Evolutionary conservation across 1,284 basidiomycete species (phyloP).

Genomic region (Salmacisia buchloeana): DNA sequence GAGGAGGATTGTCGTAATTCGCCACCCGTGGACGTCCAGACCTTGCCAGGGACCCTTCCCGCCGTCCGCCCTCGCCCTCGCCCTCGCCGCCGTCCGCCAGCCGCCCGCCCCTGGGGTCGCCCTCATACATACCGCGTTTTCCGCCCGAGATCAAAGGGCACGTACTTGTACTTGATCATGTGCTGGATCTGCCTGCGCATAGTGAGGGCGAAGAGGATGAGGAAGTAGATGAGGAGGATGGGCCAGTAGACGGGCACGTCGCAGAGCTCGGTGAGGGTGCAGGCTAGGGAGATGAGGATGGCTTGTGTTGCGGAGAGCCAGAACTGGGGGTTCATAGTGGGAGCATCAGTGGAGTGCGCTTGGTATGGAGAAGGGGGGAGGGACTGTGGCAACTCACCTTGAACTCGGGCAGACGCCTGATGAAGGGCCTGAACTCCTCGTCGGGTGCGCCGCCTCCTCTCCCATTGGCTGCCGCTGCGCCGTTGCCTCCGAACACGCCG

Average conservation of each 20-base stretch:
- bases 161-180: constrained; percentile 91
- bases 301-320: constrained; percentile 91
- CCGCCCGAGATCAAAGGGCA: constrained; percentile 84
- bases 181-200: constrained; percentile 58
- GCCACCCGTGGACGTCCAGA: too few relatives aligned
- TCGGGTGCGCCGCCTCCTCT: constrained; percentile 21
- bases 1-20: too few relatives aligned
- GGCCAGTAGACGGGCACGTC: constrained; percentile 99
- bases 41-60: too few relatives aligned
- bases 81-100: too few relatives aligned
- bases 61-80: too few relatives aligned
- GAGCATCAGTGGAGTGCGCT: not conserved
- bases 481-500: constrained; percentile 52
- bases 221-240: constrained; percentile 77
- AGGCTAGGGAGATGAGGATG: constrained; percentile 67
- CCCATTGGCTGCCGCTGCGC: constrained; percentile 66
- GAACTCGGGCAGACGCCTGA: constrained; percentile 90
- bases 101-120: too few relatives aligned
- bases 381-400: constrained; percentile 61
- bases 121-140: constrained; percentile 67
- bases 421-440: constrained; percentile 66
- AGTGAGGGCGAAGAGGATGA: constrained; percentile 52
- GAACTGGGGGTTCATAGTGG: constrained; percentile 40
- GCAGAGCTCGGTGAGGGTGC: constrained; percentile 55
- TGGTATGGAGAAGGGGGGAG: not conserved